A percentile compares a stretch with the other conserved stretches of the same genome.
These are phyloP conservation scores for Pythium dissotocum DNA, from an alignment of 352 stramenopile species.

Conservation along the genomic window DNA sequence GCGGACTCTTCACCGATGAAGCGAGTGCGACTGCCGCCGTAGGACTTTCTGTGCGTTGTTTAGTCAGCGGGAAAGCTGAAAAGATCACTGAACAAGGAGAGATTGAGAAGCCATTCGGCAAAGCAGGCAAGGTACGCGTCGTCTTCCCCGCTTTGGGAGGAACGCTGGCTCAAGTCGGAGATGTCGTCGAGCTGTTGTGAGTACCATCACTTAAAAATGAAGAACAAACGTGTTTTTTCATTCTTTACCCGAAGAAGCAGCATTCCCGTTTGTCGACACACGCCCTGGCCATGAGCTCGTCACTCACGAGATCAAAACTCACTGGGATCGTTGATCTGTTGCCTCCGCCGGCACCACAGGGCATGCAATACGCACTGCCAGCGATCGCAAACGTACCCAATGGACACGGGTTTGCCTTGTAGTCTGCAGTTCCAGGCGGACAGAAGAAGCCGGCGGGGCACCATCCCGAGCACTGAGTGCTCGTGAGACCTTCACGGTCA, in stretches of 20 bases:
- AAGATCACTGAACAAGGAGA: conserved; percentile 35
- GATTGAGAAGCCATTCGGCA: conserved; percentile 77
- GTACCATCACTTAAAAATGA: conserved; percentile 3
- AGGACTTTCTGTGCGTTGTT: conserved; percentile 29
- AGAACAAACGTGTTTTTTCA: not conserved
- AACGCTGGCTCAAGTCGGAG: conserved; percentile 47
- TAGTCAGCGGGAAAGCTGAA: conserved; percentile 6
- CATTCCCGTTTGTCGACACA: conserved; percentile 37
- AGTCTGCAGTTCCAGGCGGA: conserved; percentile 54
- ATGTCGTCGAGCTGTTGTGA: conserved; percentile 34
- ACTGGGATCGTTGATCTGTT: not conserved
- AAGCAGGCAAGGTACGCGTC: conserved; percentile 73
- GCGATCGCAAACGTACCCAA: conserved; percentile 44
- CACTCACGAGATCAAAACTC: conserved; percentile 8
- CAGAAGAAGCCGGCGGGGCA: conserved; percentile 74
- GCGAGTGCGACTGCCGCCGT: conserved; percentile 40
- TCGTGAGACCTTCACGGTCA: conserved; percentile 46
- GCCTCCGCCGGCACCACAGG: conserved; percentile 27
- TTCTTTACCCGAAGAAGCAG: conserved; percentile 45
- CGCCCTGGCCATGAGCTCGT: conserved; percentile 1
- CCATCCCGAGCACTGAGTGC: conserved; percentile 54
- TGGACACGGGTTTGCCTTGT: conserved; percentile 40
- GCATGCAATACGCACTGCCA: conserved; percentile 47
- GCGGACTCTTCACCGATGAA: conserved; percentile 53
- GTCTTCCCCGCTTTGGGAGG: conserved; percentile 43